These are phyloP conservation scores for Annulohypoxylon stygium DNA, from an alignment of 495 filamentous ascomycete genomes.

Conservation along the genomic window DNA sequence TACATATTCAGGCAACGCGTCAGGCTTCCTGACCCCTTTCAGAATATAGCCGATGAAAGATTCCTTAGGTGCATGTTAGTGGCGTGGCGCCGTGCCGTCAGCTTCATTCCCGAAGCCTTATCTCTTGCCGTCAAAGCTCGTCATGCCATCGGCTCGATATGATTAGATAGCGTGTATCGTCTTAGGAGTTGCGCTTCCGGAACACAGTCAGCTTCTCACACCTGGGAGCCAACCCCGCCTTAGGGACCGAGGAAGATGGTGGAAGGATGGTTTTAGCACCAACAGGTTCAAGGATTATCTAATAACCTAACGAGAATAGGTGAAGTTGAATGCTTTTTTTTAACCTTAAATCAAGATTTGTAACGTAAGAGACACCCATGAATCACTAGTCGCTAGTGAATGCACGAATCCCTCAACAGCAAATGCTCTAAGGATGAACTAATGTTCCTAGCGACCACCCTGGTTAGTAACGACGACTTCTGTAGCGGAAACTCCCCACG, in stretches of 20 bases:
- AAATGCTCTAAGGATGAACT: not conserved
- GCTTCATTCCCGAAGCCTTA: constrained; percentile 17
- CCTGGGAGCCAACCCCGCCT: not conserved
- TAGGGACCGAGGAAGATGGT: not conserved
- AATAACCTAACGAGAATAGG: not conserved
- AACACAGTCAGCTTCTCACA: constrained; percentile 18
- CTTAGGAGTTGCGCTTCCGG: not conserved
- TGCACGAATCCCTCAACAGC: not conserved
- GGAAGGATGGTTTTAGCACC: not conserved
- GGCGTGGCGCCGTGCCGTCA: constrained; percentile 2
- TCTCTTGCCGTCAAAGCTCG: not conserved
- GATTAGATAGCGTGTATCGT: not conserved
- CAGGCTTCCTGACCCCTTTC: not conserved
- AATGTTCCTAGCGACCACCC: not conserved
- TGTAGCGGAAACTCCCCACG: constrained; percentile 4
- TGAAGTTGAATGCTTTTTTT: not conserved
- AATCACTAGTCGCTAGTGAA: not conserved
- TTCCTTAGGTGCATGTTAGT: constrained; percentile 6
- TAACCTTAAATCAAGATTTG: constrained; percentile 2
- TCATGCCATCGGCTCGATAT: not conserved
- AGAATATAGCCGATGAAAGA: not conserved
- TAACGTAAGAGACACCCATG: not conserved
- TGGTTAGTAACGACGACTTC: not conserved
- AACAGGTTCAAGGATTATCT: not conserved
- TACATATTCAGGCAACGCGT: constrained; percentile 4